Base-by-base conservation (phyloP, 108 stramenopile species). In the Fistulifera solaris region DNA sequence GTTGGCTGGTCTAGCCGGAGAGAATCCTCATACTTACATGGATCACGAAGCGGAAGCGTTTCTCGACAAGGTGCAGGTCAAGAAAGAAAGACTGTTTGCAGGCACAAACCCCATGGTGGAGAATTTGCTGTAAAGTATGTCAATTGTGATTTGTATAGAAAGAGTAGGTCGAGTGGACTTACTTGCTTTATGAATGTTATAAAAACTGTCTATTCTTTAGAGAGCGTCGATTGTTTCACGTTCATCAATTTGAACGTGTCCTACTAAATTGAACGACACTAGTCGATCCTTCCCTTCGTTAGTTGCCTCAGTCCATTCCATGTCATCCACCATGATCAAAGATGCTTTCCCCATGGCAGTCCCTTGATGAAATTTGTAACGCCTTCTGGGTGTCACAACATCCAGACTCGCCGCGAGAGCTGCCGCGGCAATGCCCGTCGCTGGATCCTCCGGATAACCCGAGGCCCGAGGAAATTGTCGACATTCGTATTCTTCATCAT, bases 381-480 rank as follows among this genome's bases (percentile, higher is more conserved):
- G 4, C 31, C 31, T 3, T 35, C 43, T 15, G 26, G 7, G 61
- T 63, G 58, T 15, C 22, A 16, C 38, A 6, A 27, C 62, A 21
- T 21, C 46, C 26, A 85, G 65, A 59, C 69, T 76, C 14, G 63
- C 76, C 0, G 80, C 86, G 23, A 88, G 58, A 2, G 86, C 82
- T 16, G 80, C 80, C 14, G 82, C 80, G 1, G 82, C 86, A 52
- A 88, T 83, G 0, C 86, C 86, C 21, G 86, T 81, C 8, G 82
- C 80, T 35, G 82, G 82, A 66, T 83, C 86, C 62, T 88, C 86
- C 2, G 75, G 43, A 65, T 83, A 81, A 16, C 79, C 80, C 13
- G 76, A 76, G 0, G 66, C 54, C 24, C 57, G 45, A 16, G 45
- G 57, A 23, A 44, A 58, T 26, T 47, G 44, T 27, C 57, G 57